These are phyloP conservation scores for Clathrospora elynae DNA, from an alignment of 2,329 filamentous ascomycete genomes.

Conservation along the genomic window DNA sequence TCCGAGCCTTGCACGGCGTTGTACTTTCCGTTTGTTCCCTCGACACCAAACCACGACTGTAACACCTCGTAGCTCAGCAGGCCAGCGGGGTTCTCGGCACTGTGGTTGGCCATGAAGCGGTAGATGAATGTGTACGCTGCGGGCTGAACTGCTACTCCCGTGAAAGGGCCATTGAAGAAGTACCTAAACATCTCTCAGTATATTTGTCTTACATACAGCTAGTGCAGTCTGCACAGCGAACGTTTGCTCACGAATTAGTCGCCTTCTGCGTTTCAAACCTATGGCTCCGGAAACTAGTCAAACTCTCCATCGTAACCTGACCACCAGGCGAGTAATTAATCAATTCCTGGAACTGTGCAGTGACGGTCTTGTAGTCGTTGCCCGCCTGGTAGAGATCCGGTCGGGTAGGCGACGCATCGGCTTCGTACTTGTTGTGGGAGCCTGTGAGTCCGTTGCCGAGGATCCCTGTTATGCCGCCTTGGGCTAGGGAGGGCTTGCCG, in stretches of 20 bases:
- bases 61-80: slow-evolving; percentile 21
- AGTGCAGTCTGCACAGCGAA: too few species aligned
- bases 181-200: too few species aligned
- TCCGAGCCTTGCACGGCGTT: slow-evolving; percentile 25
- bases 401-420: slow-evolving; percentile 30
- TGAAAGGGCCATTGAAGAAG: slow-evolving; percentile 33
- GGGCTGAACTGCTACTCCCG: slow-evolving; percentile 31
- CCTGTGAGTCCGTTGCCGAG: slow-evolving; percentile 27
- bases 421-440: slow-evolving; percentile 34
- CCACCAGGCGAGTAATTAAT: slow-evolving; percentile 30
- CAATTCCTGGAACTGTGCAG: slow-evolving; percentile 27
- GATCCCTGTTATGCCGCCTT: slow-evolving; percentile 24
- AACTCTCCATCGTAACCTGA: slow-evolving; percentile 26
- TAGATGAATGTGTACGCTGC: slow-evolving; percentile 36
- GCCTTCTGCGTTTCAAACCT: slow-evolving; percentile 26
- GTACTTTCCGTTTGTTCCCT: slow-evolving; percentile 22
- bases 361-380: slow-evolving; percentile 30
- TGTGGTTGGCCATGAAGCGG: slow-evolving; percentile 36
- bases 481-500: slow-evolving; percentile 27
- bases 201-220: too few species aligned
- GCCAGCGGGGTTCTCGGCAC: slow-evolving; percentile 22
- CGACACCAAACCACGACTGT: slow-evolving; percentile 32
- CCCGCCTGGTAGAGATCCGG: slow-evolving; percentile 29
- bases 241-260: slow-evolving; percentile 26
- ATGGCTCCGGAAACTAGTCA: slow-evolving; percentile 26